Evolutionary conservation across 176 grass and related monocot genomes (phyloP), one percentile per base, ranked within the genome.

Genomic region (Avena atlantica): DNA sequence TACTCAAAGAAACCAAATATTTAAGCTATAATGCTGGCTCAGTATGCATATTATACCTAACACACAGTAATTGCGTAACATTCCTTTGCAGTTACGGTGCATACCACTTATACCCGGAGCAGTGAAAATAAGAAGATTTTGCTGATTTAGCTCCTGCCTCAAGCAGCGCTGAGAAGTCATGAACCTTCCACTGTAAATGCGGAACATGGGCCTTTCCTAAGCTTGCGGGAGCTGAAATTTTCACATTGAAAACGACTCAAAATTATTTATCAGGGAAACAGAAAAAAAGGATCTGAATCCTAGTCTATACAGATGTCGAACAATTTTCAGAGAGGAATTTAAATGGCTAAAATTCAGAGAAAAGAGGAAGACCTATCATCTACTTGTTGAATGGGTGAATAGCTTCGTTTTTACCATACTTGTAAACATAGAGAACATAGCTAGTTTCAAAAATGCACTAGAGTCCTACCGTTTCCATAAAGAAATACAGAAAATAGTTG

Each of bases 81-180:
- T 19, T 42, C 12, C 17, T 49, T 36, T 51, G 53, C 52, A 37
- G 17, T 37, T 58, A 78, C 17, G 20, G 17, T 42, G 3, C 86
- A 31, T 76, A 82, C 86, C 86, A 87, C 2, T 45, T 65, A 42
- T 78, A 83, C 24, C 49, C 80, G 14, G 42, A 76, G 49, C 36
- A 69, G 72, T 49, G 34, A 76, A 88, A 88, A 55, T 0, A 0
- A 57, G n/a, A 4, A 21, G 86, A 83, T 0, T 2, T 25, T 1
- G 80, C 71, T 59, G 23, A 1, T 76, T 23, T 58, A 5, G 70
- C 47, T 14, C 12, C 71, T 12, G 21, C 76, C 71, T 82, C 21
- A 83, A 88, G 36, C 76, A 88, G 49, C 27, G 71, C 21, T 34
- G 79, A 83, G 79, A 88, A 88, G 21, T 62, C 79, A 76, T 69